Base-by-base conservation (phyloP, 176 grass and related monocot genomes). In the Carex cristatella region DNA sequence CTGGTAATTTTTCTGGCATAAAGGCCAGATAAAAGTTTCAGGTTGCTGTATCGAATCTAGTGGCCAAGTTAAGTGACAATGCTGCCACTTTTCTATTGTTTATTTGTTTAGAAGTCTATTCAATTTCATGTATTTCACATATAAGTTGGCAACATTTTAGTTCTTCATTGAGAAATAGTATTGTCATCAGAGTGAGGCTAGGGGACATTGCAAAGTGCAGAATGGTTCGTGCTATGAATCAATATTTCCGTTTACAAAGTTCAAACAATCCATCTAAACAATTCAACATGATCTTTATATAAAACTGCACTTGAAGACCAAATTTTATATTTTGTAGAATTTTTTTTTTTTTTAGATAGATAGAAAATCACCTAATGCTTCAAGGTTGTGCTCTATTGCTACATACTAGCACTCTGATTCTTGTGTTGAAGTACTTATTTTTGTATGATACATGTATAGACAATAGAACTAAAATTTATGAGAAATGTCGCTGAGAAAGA, bases 21-120 rank as follows among this genome's bases (percentile, higher is more conserved):
- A 95, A 88, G 92, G 96, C 97, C 77, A 92, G 97, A 68, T 90
- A 94, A 76, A 96, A 95, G 84, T 99, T 99, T 78, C 97, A 99
- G 76, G 23, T 99, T 79, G 93, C 88, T n/a, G 87, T 98, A 70
- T 94, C 93, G 61, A 94, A 95, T 89, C 84, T 95, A 66, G 92
- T 90, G 73, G 88, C 88, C 4, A 99, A 95, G 86, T 90, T 99
- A 91, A 94, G 89, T 83, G 30, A 51, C 44, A 79, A 35, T 35
- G 13, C 30, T 55, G 53, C 82, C 61, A 73, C 14, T 77, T 51
- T 74, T 2, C 57, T 53, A 73, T 13, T 88, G 53, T 37, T 55
- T 81, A 57, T 2, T 70, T 86, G n/a, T 27, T n/a, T 74, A 38
- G 75, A 60, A 84, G 23, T 49, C 70, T 63, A 62, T 30, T 27